Evolutionary conservation across 1,284 basidiomycete genomes (phyloP).

Genomic region (Ganoderma sinense): DNA sequence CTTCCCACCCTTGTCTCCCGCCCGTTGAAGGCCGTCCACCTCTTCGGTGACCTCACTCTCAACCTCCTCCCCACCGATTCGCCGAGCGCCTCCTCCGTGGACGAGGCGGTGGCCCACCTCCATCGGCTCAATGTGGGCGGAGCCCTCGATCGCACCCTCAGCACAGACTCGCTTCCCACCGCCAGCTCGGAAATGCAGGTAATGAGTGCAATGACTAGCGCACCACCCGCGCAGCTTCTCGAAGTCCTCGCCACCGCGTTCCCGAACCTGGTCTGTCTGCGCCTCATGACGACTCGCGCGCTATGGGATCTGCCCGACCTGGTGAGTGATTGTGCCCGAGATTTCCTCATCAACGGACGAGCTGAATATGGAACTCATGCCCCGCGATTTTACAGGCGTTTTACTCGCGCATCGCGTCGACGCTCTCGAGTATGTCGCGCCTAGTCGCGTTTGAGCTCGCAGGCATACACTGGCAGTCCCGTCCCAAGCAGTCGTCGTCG

Average conservation of each 20-base stretch:
- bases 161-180: slow-evolving; percentile 16
- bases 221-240: slow-evolving; percentile 42
- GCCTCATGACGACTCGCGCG: slow-evolving; percentile 44
- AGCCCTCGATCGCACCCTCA: slow-evolving; percentile 17
- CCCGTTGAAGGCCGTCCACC: slow-evolving; percentile 66
- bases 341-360: background rate
- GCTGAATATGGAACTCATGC: background rate
- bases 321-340: slow-evolving; percentile 34
- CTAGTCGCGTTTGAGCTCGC: slow-evolving; percentile 73
- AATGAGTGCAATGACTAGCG: slow-evolving; percentile 45
- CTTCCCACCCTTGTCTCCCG: slow-evolving; percentile 69
- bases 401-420: slow-evolving; percentile 64
- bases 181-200: slow-evolving; percentile 33
- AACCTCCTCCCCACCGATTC: slow-evolving; percentile 54
- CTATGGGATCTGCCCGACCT: slow-evolving; percentile 43
- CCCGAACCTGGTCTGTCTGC: slow-evolving; percentile 43
- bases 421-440: slow-evolving; percentile 60
- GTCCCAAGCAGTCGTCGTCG: slow-evolving; percentile 32
- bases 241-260: slow-evolving; percentile 43
- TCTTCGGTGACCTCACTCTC: slow-evolving; percentile 63
- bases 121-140: slow-evolving; percentile 8
- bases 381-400: slow-evolving; percentile 53
- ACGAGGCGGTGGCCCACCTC: slow-evolving; percentile 41
- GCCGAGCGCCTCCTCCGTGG: slow-evolving; percentile 49
- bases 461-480: slow-evolving; percentile 70